Evolutionary conservation across 331 rosid genomes (phyloP).

Genomic region (Acacia pycnantha): DNA sequence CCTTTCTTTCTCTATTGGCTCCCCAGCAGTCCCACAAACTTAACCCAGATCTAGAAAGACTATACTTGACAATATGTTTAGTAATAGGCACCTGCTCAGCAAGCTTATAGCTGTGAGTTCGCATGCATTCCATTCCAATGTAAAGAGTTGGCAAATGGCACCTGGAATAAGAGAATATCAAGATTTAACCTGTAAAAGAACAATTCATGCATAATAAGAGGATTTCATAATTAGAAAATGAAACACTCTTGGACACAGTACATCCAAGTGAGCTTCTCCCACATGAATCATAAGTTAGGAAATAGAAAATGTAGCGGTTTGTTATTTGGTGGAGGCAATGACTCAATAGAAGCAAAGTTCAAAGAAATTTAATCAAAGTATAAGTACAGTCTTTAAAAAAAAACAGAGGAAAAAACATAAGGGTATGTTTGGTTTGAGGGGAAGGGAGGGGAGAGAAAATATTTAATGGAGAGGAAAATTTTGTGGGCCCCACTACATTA

Average conservation of each 20-base stretch:
- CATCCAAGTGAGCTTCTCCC: slow-evolving; percentile 5
- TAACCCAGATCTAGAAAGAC: neutral
- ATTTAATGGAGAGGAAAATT: too few relatives aligned
- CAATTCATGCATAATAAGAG: slow-evolving; percentile 57
- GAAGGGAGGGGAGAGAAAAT: too few relatives aligned
- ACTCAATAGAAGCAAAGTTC: slow-evolving; percentile 1
- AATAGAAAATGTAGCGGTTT: neutral
- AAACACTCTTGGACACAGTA: neutral
- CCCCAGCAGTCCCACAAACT: neutral
- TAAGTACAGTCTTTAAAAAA: neutral
- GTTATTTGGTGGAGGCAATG: neutral
- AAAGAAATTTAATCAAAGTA: neutral
- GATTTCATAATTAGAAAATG: slow-evolving; percentile 14
- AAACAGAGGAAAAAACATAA: neutral
- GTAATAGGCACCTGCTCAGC: slow-evolving; percentile 78
- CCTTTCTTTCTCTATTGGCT: neutral
- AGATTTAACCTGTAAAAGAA: slow-evolving; percentile 60
- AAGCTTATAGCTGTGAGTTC: slow-evolving; percentile 95
- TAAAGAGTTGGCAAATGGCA: slow-evolving; percentile 95
- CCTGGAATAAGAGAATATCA: slow-evolving; percentile 86
- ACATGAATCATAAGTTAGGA: slow-evolving; percentile 3
- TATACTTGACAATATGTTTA: neutral
- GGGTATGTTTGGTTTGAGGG: too few relatives aligned
- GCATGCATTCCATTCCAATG: slow-evolving; percentile 99
- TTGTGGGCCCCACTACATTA: too few relatives aligned